Percentiles rank a stretch among this genome's conserved stretches.
These are phyloP conservation scores for Maudiozyma bulderi DNA, from an alignment of 805 yeast species.

Conservation along the genomic window DNA sequence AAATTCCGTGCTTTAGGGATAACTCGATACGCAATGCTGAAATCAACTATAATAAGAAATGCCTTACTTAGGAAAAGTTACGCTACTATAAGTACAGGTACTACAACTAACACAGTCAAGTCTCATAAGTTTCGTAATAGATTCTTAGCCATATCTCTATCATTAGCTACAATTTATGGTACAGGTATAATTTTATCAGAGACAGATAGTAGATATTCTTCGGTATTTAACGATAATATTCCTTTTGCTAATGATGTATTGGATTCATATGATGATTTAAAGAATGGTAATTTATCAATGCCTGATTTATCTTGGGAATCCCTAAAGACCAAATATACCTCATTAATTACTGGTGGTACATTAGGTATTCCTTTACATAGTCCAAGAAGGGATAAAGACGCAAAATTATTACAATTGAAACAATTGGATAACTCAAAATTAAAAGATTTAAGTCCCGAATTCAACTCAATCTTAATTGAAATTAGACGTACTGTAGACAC, in stretches of 20 bases:
- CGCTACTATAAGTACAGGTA: constrained; percentile 12
- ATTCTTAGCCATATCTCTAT: constrained; percentile 24
- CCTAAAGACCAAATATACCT: constrained; percentile 18
- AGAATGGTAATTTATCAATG: neutral
- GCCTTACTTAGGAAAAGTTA: neutral
- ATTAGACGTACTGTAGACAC: constrained; percentile 29
- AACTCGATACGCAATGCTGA: neutral
- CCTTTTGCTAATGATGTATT: constrained; percentile 54
- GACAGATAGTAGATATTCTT: constrained; percentile 53
- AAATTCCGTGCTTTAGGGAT: neutral
- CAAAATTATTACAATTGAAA: neutral
- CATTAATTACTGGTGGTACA: constrained; percentile 15
- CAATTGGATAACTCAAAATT: neutral
- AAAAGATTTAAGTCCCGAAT: constrained; percentile 6
- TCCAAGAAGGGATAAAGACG: constrained; percentile 1
- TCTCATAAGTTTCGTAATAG: constrained; percentile 26
- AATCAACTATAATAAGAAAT: neutral
- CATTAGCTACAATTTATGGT: constrained; percentile 37
- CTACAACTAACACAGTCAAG: constrained; percentile 6
- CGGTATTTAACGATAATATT: constrained; percentile 49
- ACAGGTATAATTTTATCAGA: constrained; percentile 53
- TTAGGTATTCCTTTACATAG: constrained; percentile 12
- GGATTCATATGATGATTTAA: constrained; percentile 34
- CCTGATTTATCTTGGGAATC: constrained; percentile 11
- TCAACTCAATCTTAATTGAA: constrained; percentile 15